phyloP scores from a whole-genome alignment of 768 basidiomycete genomes.

The Hemileccinum rubropunctum region DNA sequence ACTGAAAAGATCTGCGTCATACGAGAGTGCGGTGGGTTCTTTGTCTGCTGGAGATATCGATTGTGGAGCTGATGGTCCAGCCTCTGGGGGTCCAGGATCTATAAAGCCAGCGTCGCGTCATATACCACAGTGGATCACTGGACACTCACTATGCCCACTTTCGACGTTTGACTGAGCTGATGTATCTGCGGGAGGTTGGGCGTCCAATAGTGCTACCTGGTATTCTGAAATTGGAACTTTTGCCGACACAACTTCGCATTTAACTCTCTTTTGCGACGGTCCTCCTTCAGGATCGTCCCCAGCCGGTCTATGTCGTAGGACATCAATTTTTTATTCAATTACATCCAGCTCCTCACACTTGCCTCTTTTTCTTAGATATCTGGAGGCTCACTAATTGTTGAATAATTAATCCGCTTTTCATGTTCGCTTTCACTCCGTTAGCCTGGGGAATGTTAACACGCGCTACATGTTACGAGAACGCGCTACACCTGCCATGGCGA shows the following conservation, averaged over 20 bases:
- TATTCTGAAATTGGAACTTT: neutral
- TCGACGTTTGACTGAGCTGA: neutral
- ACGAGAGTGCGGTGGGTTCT: neutral
- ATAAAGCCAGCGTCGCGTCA: neutral
- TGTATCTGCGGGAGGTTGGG: neutral
- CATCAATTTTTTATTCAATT: neutral
- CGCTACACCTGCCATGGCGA: slow-evolving; percentile 19
- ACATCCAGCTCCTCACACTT: neutral
- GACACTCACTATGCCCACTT: neutral
- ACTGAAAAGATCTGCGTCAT: slow-evolving; percentile 13
- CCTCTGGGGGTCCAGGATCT: slow-evolving; percentile 2
- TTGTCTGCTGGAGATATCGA: neutral
- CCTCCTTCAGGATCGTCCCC: slow-evolving; percentile 8
- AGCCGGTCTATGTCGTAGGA: neutral
- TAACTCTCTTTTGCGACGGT: slow-evolving; percentile 17
- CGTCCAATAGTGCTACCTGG: neutral
- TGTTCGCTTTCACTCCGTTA: slow-evolving; percentile 21
- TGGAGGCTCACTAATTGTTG: slow-evolving; percentile 14
- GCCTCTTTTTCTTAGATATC: slow-evolving; percentile 12
- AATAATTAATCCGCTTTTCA: slow-evolving; percentile 27
- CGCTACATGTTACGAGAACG: neutral
- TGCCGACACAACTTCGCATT: neutral
- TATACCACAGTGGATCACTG: neutral
- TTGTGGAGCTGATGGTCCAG: slow-evolving; percentile 1
- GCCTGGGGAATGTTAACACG: slow-evolving; percentile 13